A percentile compares a stretch with the other conserved stretches of the same genome.
Evolutionary conservation across 2,329 filamentous ascomycete genomes (phyloP).

Genomic region (Zymoseptoria tritici): DNA sequence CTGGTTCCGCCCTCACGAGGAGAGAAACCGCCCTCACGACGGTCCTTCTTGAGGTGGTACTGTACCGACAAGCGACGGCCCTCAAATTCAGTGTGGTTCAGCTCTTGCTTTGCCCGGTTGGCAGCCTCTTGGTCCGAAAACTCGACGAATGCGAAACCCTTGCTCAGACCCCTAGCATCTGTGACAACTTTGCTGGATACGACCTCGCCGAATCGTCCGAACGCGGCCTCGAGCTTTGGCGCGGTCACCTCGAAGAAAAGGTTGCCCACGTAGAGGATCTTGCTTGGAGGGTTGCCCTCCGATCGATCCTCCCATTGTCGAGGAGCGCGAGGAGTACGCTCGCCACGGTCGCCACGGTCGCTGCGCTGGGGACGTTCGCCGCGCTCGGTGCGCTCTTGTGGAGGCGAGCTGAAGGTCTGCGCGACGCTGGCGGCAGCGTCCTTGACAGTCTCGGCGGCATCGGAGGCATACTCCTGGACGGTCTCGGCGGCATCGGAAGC

Average conservation of each 20-base stretch:
- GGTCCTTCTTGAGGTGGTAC: slow-evolving; percentile 37
- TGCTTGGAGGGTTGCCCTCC: slow-evolving; percentile 27
- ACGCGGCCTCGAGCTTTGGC: slow-evolving; percentile 52
- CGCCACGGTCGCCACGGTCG: background rate
- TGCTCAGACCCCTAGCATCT: slow-evolving; percentile 58
- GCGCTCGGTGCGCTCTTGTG: slow-evolving; percentile 3
- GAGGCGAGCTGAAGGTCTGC: slow-evolving; percentile 1
- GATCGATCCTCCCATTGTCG: background rate
- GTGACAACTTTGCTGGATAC: slow-evolving; percentile 48
- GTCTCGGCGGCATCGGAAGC: slow-evolving; percentile 1
- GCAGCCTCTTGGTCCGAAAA: slow-evolving; percentile 50
- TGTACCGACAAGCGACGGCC: slow-evolving; percentile 59
- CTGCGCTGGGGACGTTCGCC: background rate
- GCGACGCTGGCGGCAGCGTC: slow-evolving; percentile 4
- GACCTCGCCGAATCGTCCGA: slow-evolving; percentile 52
- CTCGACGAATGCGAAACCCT: slow-evolving; percentile 63
- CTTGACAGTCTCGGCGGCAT: background rate
- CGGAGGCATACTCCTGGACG: slow-evolving; percentile 8
- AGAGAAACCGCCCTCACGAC: background rate
- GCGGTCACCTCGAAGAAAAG: slow-evolving; percentile 61
- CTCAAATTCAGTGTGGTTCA: slow-evolving; percentile 55
- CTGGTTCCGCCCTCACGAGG: slow-evolving; percentile 3
- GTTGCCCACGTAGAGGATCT: slow-evolving; percentile 59
- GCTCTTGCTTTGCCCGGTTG: slow-evolving; percentile 47
- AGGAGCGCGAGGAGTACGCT: background rate